A percentile compares a stretch with the other conserved stretches of the same genome.
Conservation (phyloP, 257 asterid genomes). For the Cordia subcordata region DNA sequence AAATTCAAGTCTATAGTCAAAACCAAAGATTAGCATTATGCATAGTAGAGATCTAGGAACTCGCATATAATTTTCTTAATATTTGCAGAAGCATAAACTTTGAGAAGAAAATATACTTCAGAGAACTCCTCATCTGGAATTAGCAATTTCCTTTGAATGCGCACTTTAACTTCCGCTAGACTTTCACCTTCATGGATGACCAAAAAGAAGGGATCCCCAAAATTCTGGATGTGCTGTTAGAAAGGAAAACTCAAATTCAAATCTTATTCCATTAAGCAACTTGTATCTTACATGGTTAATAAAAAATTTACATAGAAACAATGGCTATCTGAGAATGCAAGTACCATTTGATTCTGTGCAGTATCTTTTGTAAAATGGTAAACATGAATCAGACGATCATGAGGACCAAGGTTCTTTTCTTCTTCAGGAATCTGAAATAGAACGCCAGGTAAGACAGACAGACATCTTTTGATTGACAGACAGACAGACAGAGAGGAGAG, state of each 20-base stretch:
- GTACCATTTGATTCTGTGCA: constrained; percentile 18
- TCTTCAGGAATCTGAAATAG: constrained; percentile 18
- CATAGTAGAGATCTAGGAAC: background rate
- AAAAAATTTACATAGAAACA: too few relatives aligned
- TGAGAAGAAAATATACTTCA: background rate
- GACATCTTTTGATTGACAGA: too few relatives aligned
- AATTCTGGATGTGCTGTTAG: constrained; percentile 4
- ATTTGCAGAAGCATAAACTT: background rate
- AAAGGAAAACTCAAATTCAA: background rate
- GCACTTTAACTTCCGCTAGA: background rate
- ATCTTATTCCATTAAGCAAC: background rate
- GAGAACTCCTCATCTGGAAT: constrained; percentile 3
- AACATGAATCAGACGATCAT: constrained; percentile 20
- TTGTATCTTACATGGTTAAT: background rate
- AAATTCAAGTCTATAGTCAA: background rate
- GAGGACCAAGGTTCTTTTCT: constrained; percentile 23
- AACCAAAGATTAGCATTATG: background rate
- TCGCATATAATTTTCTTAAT: background rate
- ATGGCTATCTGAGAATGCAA: background rate
- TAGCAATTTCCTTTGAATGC: constrained; percentile 3
- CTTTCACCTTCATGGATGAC: constrained; percentile 6
- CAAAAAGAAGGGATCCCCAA: constrained; percentile 4
- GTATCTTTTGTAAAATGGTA: constrained; percentile 18
- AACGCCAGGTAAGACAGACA: too few relatives aligned
- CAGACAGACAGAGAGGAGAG: too few relatives aligned